Conservation (phyloP, 148 eudicot species). For the Rhododendron simsii region DNA sequence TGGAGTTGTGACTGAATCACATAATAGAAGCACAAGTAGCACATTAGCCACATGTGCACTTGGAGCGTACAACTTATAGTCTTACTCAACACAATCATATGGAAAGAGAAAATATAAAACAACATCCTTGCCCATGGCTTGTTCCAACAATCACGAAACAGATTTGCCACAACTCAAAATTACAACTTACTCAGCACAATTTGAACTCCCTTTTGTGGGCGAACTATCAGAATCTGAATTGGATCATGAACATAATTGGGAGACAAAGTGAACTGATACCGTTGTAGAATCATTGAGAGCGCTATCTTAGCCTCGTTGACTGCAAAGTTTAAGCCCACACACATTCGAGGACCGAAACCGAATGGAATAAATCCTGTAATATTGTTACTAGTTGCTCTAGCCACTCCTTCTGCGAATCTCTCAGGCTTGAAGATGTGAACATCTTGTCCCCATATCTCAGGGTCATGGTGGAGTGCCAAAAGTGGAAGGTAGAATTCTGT, state of each 20-base stretch:
- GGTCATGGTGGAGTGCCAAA: background rate
- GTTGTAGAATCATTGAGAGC: slow-evolving; percentile 4
- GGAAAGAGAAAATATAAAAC: too few species aligned
- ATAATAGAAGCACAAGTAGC: too few species aligned
- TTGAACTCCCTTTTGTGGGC: background rate
- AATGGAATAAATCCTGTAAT: background rate
- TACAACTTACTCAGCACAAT: background rate
- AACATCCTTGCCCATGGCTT: background rate
- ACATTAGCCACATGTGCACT: too few species aligned
- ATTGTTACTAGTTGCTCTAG: background rate
- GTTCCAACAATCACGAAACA: background rate
- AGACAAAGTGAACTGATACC: background rate
- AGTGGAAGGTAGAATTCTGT: background rate
- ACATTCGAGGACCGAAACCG: slow-evolving; percentile 3
- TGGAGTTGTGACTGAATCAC: background rate
- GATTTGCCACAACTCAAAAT: background rate
- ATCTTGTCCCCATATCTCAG: slow-evolving; percentile 11
- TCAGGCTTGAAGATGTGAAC: slow-evolving; percentile 8
- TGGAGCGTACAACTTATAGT: too few species aligned
- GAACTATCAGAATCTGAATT: background rate
- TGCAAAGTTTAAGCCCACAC: slow-evolving; percentile 10
- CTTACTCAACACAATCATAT: too few species aligned
- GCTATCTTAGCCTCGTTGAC: background rate
- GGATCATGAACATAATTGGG: background rate
- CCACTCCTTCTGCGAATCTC: slow-evolving; percentile 11